A percentile compares a stretch with the other conserved stretches of the same genome.
Evolutionary conservation across 2,329 filamentous ascomycete species (phyloP).

Genomic region (Fusarium mangiferae): DNA sequence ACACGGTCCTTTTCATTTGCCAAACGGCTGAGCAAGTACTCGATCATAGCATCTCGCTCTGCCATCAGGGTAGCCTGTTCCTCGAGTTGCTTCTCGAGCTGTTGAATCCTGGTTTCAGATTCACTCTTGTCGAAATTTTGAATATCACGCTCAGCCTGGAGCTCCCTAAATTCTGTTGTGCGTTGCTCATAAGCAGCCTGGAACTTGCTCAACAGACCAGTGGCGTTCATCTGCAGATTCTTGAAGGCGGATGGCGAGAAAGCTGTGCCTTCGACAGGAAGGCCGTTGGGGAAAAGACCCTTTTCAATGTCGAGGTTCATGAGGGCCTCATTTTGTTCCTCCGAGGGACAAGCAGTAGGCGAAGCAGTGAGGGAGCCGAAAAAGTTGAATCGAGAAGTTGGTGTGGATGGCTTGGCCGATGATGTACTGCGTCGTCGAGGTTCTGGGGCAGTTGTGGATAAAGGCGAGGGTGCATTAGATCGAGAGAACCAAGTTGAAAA

Average conservation of each 20-base stretch:
- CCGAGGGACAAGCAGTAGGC: slow-evolving; percentile 49
- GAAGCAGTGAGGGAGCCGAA: slow-evolving; percentile 57
- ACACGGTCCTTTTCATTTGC: slow-evolving; percentile 60
- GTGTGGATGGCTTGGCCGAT: slow-evolving; percentile 48
- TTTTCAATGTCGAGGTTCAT: slow-evolving; percentile 65
- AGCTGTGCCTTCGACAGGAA: slow-evolving; percentile 56
- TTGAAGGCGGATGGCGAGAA: slow-evolving; percentile 70
- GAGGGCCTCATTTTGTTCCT: slow-evolving; percentile 61
- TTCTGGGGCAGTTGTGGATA: slow-evolving; percentile 22
- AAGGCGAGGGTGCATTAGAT: slow-evolving; percentile 25
- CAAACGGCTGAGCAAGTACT: slow-evolving; percentile 61
- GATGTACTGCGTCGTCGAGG: slow-evolving; percentile 31
- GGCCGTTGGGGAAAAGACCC: slow-evolving; percentile 61
- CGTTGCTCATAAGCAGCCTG: slow-evolving; percentile 68
- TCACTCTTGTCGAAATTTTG: slow-evolving; percentile 67
- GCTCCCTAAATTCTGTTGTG: slow-evolving; percentile 60
- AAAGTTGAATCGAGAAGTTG: slow-evolving; percentile 56
- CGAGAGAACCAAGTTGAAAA: slow-evolving; percentile 42
- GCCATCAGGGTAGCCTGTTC: slow-evolving; percentile 64
- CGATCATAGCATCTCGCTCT: slow-evolving; percentile 64
- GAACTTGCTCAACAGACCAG: slow-evolving; percentile 64
- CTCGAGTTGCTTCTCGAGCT: slow-evolving; percentile 69
- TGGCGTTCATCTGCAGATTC: slow-evolving; percentile 68
- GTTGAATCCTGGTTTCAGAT: slow-evolving; percentile 60
- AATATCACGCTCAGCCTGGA: slow-evolving; percentile 64